A percentile compares a stretch with the other conserved stretches of the same genome.
phyloP scores from a whole-genome alignment of 164 flowering plant species.

The Echeveria elegans region DNA sequence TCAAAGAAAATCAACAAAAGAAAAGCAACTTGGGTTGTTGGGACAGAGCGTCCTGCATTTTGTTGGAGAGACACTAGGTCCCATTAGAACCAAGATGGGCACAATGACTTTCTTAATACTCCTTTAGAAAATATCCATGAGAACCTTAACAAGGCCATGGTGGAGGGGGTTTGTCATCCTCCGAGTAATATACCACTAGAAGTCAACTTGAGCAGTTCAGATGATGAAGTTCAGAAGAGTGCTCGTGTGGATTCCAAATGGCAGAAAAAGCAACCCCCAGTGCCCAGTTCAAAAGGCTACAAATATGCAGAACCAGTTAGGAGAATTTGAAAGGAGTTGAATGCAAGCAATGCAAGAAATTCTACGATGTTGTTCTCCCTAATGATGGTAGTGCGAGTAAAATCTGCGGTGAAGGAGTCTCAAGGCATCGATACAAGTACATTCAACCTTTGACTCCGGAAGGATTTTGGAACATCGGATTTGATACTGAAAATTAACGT shows the following conservation, averaged over 20 bases:
- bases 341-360: constrained; percentile 93
- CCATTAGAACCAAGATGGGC: constrained; percentile 47
- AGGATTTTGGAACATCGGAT: constrained; percentile 97
- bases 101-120: constrained; percentile 91
- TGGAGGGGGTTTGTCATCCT: constrained; percentile 26
- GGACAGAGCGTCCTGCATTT: constrained; percentile 44
- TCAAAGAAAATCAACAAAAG: constrained; percentile 15
- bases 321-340: constrained; percentile 74
- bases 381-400: no score
- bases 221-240: constrained; percentile 73
- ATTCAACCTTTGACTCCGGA: constrained; percentile 89
- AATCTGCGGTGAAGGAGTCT: constrained; percentile 87
- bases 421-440: constrained; percentile 85
- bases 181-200: constrained; percentile 24
- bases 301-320: constrained; percentile 79
- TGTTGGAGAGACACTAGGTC: constrained; percentile 78
- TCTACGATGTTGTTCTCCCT: no score
- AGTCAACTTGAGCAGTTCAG: constrained; percentile 32
- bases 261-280: constrained; percentile 20
- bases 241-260: constrained; percentile 21
- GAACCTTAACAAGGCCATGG: constrained; percentile 35
- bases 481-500: no score
- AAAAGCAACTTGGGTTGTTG: constrained; percentile 31
- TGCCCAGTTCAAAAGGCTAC: constrained; percentile 24
- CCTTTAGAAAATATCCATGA: constrained; percentile 56